Base-by-base conservation (phyloP, 352 stramenopile species). In the Globisporangium cylindrosporum region DNA sequence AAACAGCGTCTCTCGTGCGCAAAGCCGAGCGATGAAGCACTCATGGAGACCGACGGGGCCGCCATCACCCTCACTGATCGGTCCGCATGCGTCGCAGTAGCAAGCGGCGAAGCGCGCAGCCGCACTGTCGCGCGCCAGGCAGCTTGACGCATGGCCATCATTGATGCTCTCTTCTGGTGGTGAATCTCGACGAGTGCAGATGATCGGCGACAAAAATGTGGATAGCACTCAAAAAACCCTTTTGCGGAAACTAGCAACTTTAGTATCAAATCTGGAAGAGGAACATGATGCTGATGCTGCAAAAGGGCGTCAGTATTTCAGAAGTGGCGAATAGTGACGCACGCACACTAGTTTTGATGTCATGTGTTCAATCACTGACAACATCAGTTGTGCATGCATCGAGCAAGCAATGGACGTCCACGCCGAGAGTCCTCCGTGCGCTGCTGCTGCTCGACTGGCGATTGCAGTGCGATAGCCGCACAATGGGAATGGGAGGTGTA, bases 1-100 rank as follows among this genome's bases (percentile, higher is more conserved):
- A 80, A 83, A 20, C 65, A 70, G 9, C 78, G 74, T 41, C 66
- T 70, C 27, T 73, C 64, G 12, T 78, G 56, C 24, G 68, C 61
- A 58, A 77, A 76, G 15, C 60, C 48, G 22, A 66, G 48, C 6
- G 41, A 49, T n/a, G 41, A 49, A 9, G 58, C 38, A 27, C 60
- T 29, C 1, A 29, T 46, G 20, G 46, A 29, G 27, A 18, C 34
- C 12, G 8, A 1, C 7, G 18, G 7, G 4, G 27, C 15, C 9
- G 27, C 15, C 6, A 22, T 49, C 41, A n/a, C n/a, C 15, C n/a
- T 15, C 14, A n/a, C 15, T 43, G 54, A 18, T n/a, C 27, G 27
- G 15, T 8, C 27, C 18, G 54, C 54, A 41, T 59, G 54, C 53
- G 24, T 24, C 10, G 15, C 14, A 2, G 18, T 18, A 15, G 15